Evolutionary conservation across 2,329 filamentous ascomycete species (phyloP).

Genomic region (Paecilomyces formosus): DNA sequence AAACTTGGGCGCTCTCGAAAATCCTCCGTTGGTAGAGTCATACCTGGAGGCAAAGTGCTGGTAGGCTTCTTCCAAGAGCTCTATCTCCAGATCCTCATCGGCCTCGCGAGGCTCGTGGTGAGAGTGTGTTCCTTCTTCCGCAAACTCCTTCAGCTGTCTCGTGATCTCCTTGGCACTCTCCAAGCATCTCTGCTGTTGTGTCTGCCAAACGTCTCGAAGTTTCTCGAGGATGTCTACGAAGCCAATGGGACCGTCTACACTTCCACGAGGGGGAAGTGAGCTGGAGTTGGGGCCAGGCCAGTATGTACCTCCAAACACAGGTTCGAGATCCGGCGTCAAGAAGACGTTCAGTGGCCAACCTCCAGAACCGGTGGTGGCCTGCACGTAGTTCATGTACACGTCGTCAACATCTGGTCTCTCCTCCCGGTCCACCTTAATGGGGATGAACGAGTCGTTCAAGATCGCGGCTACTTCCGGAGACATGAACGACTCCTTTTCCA

Average conservation of each 20-base stretch:
- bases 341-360: slow-evolving; percentile 98
- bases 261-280: slow-evolving; percentile 31
- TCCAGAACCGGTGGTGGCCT: slow-evolving; percentile 80
- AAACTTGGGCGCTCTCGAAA: slow-evolving; percentile 76
- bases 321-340: slow-evolving; percentile 83
- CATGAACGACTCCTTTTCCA: slow-evolving; percentile 86
- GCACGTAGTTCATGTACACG: slow-evolving; percentile 98
- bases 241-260: slow-evolving; percentile 54
- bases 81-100: slow-evolving; percentile 72
- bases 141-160: slow-evolving; percentile 73
- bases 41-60: slow-evolving; percentile 73
- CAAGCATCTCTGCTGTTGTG: slow-evolving; percentile 74
- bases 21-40: slow-evolving; percentile 71
- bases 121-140: slow-evolving; percentile 68
- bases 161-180: slow-evolving; percentile 79
- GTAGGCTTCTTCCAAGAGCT: slow-evolving; percentile 85
- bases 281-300: slow-evolving; percentile 73
- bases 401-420: slow-evolving; percentile 89
- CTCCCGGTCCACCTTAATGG: slow-evolving; percentile 87
- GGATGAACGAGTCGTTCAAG: slow-evolving; percentile 81
- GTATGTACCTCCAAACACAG: slow-evolving; percentile 93
- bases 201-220: slow-evolving; percentile 65
- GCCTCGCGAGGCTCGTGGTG: slow-evolving; percentile 36
- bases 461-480: slow-evolving; percentile 72
- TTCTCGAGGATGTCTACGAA: slow-evolving; percentile 80